A percentile compares a stretch with the other conserved stretches of the same genome.
Evolutionary conservation across 805 yeast genomes (phyloP).

Genomic region (Candida maesae): DNA sequence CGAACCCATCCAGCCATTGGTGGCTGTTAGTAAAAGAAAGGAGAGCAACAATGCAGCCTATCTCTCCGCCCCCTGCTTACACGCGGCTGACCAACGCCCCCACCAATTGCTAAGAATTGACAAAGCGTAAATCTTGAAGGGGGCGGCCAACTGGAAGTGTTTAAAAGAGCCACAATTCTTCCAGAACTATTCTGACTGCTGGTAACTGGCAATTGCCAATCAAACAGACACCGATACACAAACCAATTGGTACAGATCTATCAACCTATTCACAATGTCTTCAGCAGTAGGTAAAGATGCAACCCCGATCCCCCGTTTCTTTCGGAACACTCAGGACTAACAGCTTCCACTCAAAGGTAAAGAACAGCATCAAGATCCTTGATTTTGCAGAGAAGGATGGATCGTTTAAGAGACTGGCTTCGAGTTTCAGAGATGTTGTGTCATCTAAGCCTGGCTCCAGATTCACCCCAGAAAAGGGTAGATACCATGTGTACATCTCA

Average conservation of each 20-base stretch:
- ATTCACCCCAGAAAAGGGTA: conserved; percentile 68
- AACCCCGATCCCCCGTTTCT: too few species aligned
- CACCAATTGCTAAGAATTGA: conserved; percentile 6
- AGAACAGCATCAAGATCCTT: conserved; percentile 35
- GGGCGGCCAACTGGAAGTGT: too few species aligned
- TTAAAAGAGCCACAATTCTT: too few species aligned
- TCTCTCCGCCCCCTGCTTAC: not conserved
- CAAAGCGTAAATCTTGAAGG: conserved; percentile 2
- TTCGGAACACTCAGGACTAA: not conserved
- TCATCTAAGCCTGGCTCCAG: conserved; percentile 53
- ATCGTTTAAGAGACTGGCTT: conserved; percentile 49
- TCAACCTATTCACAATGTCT: not conserved
- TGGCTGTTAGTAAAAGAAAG: too few species aligned
- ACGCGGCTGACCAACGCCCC: not conserved
- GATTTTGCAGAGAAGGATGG: conserved; percentile 52
- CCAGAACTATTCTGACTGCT: too few species aligned
- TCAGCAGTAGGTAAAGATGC: not conserved
- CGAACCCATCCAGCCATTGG: too few species aligned
- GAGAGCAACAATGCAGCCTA: not conserved
- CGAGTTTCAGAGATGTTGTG: conserved; percentile 62
- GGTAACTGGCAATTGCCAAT: too few species aligned
- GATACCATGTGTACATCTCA: conserved; percentile 87
- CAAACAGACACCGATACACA: too few species aligned
- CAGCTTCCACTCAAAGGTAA: conserved; percentile 1
- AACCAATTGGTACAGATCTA: too few species aligned